Conservation (phyloP, 495 filamentous ascomycete species). For the Penicillium simplicissimum region DNA sequence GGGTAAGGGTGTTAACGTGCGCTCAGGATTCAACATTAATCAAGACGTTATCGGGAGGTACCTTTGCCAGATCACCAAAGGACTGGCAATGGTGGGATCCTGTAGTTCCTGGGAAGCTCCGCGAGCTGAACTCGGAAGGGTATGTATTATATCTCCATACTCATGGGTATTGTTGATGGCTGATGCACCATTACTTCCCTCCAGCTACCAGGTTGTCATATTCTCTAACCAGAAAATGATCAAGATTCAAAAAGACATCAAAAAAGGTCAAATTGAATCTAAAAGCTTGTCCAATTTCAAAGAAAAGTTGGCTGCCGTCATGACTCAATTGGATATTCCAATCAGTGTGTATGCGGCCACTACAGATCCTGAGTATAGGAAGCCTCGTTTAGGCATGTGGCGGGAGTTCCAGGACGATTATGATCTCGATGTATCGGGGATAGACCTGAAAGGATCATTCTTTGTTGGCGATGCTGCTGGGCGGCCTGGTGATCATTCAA, state of each 20-base stretch:
- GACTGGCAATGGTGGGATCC: conserved; percentile 98
- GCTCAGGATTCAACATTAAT: conserved; percentile 85
- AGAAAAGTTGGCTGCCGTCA: conserved; percentile 66
- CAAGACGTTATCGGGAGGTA: conserved; percentile 74
- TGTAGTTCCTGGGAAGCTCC: conserved; percentile 64
- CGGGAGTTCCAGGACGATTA: conserved; percentile 73
- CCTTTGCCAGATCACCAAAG: conserved; percentile 62
- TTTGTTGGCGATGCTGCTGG: conserved; percentile 93
- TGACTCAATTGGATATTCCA: conserved; percentile 73
- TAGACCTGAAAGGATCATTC: conserved; percentile 68
- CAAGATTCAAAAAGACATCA: conserved; percentile 68
- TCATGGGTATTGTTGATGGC: background rate
- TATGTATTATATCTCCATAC: conserved; percentile 37
- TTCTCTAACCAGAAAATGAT: conserved; percentile 89
- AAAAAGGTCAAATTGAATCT: conserved; percentile 62
- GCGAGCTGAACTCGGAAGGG: conserved; percentile 69
- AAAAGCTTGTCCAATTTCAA: conserved; percentile 76
- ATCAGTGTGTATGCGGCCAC: conserved; percentile 84
- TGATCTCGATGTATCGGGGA: conserved; percentile 60
- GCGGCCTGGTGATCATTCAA: conserved; percentile 65
- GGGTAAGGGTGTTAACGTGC: background rate
- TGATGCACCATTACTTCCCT: background rate
- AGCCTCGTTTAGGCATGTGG: conserved; percentile 92
- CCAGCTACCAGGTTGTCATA: conserved; percentile 74
- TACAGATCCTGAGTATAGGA: conserved; percentile 74